A percentile compares a stretch with the other conserved stretches of the same genome.
Evolutionary conservation across 2,329 filamentous ascomycete genomes (phyloP).

Genomic region (Fusarium haematococcum): DNA sequence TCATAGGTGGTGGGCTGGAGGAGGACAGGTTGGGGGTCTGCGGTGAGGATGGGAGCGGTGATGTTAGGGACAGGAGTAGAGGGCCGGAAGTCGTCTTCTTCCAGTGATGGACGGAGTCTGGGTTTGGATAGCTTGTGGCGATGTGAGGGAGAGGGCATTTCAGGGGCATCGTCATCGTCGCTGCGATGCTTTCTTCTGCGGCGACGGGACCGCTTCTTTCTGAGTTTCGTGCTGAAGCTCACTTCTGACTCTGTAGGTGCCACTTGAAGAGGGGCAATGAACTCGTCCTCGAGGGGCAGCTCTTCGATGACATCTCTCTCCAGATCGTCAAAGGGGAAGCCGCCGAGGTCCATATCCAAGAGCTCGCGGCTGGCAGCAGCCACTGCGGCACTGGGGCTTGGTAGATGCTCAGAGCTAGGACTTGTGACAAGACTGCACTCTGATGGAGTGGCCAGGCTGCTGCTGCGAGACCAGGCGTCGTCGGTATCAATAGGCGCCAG

Average conservation of each 20-base stretch:
- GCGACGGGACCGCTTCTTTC: slow-evolving; percentile 56
- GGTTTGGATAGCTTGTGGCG: slow-evolving; percentile 43
- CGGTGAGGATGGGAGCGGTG: slow-evolving; percentile 62
- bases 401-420: slow-evolving; percentile 53
- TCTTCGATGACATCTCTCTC: slow-evolving; percentile 48
- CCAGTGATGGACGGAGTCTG: slow-evolving; percentile 38
- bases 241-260: slow-evolving; percentile 39
- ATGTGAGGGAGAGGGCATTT: slow-evolving; percentile 34
- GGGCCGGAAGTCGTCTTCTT: slow-evolving; percentile 43
- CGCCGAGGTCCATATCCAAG: slow-evolving; percentile 53
- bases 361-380: slow-evolving; percentile 65
- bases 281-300: slow-evolving; percentile 36
- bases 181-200: slow-evolving; percentile 53
- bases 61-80: slow-evolving; percentile 53
- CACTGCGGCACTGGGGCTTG: slow-evolving; percentile 65
- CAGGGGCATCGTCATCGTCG: slow-evolving; percentile 40
- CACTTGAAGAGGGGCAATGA: slow-evolving; percentile 4
- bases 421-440: slow-evolving; percentile 50
- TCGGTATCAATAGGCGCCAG: slow-evolving; percentile 73
- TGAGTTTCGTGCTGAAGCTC: slow-evolving; percentile 61
- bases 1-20: slow-evolving; percentile 70
- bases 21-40: slow-evolving; percentile 63
- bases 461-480: slow-evolving; percentile 53
- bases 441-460: slow-evolving; percentile 44
- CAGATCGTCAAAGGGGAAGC: slow-evolving; percentile 52